Base-by-base conservation (phyloP, 495 filamentous ascomycete species). In the Neurospora tetraspora region DNA sequence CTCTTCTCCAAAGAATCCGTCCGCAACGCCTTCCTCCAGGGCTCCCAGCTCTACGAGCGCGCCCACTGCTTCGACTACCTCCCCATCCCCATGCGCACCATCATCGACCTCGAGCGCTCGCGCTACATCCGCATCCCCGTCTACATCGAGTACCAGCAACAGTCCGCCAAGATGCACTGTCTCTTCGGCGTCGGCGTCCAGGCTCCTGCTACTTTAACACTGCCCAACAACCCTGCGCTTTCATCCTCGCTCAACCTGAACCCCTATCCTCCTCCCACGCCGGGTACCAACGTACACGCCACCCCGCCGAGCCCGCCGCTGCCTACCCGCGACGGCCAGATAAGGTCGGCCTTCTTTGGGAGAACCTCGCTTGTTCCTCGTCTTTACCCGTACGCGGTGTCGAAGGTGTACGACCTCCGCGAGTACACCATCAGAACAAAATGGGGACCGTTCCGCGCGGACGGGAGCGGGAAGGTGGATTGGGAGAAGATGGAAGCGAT, bases 401-500 rank as follows among this genome's bases (percentile, higher is more conserved):
- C 86, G 69, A 84, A 85, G 73, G 88, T 91, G 16, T 92, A 91
- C 73, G 89, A 92, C 74, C 78, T 92, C 11, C 81, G 90, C 4
- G 83, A 89, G 75, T 90, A 91, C 78, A 89, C 85, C 0, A 76
- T 81, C 5, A 74, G 76, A 6, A 88, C 81, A 0, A 72, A 83
- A 18, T 91, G 90, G 89, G 90, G 90, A 0, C 90, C 90, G 0
- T 92, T 90, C 77, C 73, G 81, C 61, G 79, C 83, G 45, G 88
- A 90, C 76, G 85, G 84, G 2, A 79, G 76, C 8, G 79, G 81
- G 38, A 77, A 76, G 11, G 88, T 90, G 4, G 89, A 92, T 75
- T 92, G 90, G 90, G 90, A 92, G 77, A 91, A 89, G 81, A 78
- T 91, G 27, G 90, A 92, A 74, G 88, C 89, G 0, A 83, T 91